Evolutionary conservation across 345 rosid species (phyloP), one percentile per base, ranked within the genome.

Genomic region (Linum lewisii): DNA sequence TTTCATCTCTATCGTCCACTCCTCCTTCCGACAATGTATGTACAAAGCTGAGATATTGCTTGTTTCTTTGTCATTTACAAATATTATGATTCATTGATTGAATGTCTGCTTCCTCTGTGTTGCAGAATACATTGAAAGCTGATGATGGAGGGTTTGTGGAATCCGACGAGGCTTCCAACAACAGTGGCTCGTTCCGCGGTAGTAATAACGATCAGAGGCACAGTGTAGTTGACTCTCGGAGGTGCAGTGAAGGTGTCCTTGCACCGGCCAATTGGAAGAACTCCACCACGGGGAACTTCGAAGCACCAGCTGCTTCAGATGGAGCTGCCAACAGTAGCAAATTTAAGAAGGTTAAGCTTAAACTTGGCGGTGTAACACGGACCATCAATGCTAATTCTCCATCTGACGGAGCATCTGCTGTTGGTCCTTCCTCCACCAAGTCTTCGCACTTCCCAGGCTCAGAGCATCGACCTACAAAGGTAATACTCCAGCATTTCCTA

Each of bases 131-230:
- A 65, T 54, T 47, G 61, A 81, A 61, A 36, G 52, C 68, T 21
- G 84, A 77, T 56, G 89, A 84, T 65, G 83, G 73, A 69, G 80
- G 72, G 62, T 74, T 62, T 52, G 79, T 71, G 49, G 90, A 84
- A 61, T 82, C 87, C 20, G 87, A 87, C 63, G 90, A 84, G 69
- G 88, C 84, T 60, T 84, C 95, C 20, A 82, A 79, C 42, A 75
- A 77, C 47, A 16, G 47, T 53, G 77, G 77, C 56, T 82, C 86
- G 47, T 84, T 80, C 37, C 85, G 73, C 68, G 71, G 67, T 4
- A 71, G 70, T 38, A 71, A 58, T 38, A 71, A 58, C 42, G 75
- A 66, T 52, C 63, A 58, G 59, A 71, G 71, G 61, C 64, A 57
- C 29, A 58, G 64, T 38, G 81, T 76, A 60, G 76, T 63, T 37